phyloP scores from a whole-genome alignment of 208 protist genomes.

The Trypanosoma platydactyli region DNA sequence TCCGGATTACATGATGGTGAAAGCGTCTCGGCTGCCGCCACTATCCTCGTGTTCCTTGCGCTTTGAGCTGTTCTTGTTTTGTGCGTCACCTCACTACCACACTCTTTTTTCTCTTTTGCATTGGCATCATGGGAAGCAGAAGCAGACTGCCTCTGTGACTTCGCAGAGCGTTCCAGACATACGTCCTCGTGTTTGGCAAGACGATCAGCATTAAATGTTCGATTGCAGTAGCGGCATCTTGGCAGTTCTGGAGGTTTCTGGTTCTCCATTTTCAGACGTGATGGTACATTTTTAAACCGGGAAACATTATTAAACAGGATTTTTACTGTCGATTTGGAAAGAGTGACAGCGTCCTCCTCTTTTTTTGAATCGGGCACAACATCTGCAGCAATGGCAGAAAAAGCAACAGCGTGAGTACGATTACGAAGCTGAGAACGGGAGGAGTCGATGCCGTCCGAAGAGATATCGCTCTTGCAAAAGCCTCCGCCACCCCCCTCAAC shows the following conservation, averaged over 20 bases:
- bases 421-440: not conserved
- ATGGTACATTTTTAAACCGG: slow-evolving; percentile 76
- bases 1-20: not conserved
- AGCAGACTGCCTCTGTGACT: not conserved
- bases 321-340: slow-evolving; percentile 21
- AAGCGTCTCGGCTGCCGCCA: not conserved
- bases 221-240: slow-evolving; percentile 67
- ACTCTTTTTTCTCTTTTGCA: not conserved
- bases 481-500: not conserved
- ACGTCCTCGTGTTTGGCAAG: slow-evolving; percentile 81
- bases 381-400: not conserved
- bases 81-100: not conserved
- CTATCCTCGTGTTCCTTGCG: not conserved
- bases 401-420: too few species aligned
- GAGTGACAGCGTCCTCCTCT: slow-evolving; percentile 4
- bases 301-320: slow-evolving; percentile 82
- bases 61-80: not conserved
- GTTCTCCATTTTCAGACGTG: slow-evolving; percentile 53
- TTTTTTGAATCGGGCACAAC: not conserved
- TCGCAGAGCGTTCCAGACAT: slow-evolving; percentile 73
- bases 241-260: slow-evolving; percentile 32
- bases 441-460: not conserved
- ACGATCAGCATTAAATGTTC: slow-evolving; percentile 73
- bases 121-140: not conserved
- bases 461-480: not conserved